Evolutionary conservation across 1,284 basidiomycete genomes (phyloP), one percentile per base, ranked within the genome.

Genomic region (Termitomyces sp.): DNA sequence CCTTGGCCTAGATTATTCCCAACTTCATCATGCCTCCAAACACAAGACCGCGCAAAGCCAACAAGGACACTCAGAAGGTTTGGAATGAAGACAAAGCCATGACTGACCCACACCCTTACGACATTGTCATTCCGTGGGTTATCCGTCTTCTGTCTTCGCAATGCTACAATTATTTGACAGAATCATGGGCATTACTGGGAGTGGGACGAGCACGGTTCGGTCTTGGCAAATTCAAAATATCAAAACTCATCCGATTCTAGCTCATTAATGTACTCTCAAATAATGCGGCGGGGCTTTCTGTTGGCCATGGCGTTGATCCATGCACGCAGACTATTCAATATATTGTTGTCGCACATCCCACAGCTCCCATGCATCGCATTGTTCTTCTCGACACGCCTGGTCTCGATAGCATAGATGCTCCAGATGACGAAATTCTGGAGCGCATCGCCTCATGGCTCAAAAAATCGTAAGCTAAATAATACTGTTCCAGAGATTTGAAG

Each of bases 171-270:
- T 19, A 39, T 13, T 28, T 8, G 8, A 5, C 36, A 55, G 56
- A 24, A 52, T 58, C 31, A 55, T 58, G 45, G 56, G 56, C 8
- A 55, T 57, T 19, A 57, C 56, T 36, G 56, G 56, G 19, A 55
- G 53, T 36, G 56, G 56, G 36, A 54, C 46, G 39, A 58, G 56
- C 56, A 58, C 53, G 43, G 56, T 58, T 52, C 12, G 31, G 26
- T n/a, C 15, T 38, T 8, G 2, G 24, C 19, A 19, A 30, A 13
- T 9, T 26, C n/a, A 17, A n/a, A 28, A n/a, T 31, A 26, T 21
- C 19, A 2, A 9, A 13, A 21, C 19, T 49, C 6, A 45, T 38
- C 21, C 15, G 26, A 45, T 28, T 44, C 3, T 17, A 58, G 57
- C 44, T 58, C 28, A 53, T 58, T 28, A 58, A 58, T 33, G 53